Evolutionary conservation across 148 eudicot species (phyloP).

Genomic region (Linanthus parryae): DNA sequence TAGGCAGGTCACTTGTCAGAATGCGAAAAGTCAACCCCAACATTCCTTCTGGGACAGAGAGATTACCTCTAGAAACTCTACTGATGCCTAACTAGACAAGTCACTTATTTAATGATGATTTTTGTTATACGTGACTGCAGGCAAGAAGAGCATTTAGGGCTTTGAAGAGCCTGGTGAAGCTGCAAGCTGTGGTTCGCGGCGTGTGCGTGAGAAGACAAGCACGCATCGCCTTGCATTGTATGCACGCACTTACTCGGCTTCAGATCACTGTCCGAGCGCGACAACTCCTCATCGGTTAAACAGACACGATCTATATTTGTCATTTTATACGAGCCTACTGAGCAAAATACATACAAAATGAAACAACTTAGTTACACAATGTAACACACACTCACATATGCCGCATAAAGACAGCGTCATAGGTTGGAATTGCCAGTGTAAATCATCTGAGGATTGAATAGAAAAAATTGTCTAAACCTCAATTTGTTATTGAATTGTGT

Average conservation of each 20-base stretch:
- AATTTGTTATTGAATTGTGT: too few species aligned
- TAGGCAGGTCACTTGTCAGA: not conserved
- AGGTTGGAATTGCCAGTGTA: too few species aligned
- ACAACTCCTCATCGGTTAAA: constrained; percentile 23
- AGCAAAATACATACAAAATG: too few species aligned
- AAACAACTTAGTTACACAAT: too few species aligned
- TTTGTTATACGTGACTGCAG: constrained; percentile 13
- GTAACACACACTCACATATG: too few species aligned
- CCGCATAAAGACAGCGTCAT: too few species aligned
- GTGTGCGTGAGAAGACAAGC: constrained; percentile 74
- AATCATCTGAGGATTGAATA: too few species aligned
- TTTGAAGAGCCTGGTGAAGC: constrained; percentile 66
- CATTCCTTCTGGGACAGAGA: not conserved
- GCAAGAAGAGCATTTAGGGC: constrained; percentile 65
- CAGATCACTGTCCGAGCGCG: constrained; percentile 52
- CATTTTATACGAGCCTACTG: too few species aligned
- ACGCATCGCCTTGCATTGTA: constrained; percentile 62
- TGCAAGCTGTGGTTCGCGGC: constrained; percentile 82
- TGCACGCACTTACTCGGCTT: constrained; percentile 63
- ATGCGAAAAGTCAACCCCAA: not conserved
- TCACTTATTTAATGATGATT: not conserved
- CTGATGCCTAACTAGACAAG: not conserved
- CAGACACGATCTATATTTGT: not conserved
- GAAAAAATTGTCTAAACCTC: too few species aligned
- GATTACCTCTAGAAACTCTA: not conserved